phyloP scores from a whole-genome alignment of 2,329 filamentous ascomycete species.

The Fusarium subtropicale region DNA sequence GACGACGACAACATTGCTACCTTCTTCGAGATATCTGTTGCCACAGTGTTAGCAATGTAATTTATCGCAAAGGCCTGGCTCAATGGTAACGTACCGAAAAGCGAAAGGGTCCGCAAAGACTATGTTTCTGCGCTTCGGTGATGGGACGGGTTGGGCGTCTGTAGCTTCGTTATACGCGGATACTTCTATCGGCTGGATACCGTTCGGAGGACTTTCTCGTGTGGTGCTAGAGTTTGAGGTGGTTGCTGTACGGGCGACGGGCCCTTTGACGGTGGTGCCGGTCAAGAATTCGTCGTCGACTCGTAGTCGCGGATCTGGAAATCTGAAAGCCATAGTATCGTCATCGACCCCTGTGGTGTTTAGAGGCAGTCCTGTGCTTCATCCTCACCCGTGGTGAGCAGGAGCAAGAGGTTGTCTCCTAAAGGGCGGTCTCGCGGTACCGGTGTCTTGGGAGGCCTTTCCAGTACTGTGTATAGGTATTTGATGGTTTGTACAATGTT shows the following conservation, averaged over 20 bases:
- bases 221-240: conserved; percentile 27
- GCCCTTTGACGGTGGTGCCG: conserved; percentile 31
- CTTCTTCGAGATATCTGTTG: conserved; percentile 83
- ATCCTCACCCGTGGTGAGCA: conserved; percentile 40
- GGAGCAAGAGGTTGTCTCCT: conserved; percentile 32
- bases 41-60: conserved; percentile 17
- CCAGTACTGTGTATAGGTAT: conserved; percentile 23
- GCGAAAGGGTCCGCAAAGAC: conserved; percentile 71
- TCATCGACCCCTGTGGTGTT: conserved; percentile 44
- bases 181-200: conserved; percentile 33
- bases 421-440: conserved; percentile 12
- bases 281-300: conserved; percentile 46
- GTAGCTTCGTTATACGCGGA: conserved; percentile 32
- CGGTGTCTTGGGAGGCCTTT: conserved; percentile 29
- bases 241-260: conserved; percentile 38
- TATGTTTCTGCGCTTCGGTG: conserved; percentile 56
- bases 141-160: conserved; percentile 25
- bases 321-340: conserved; percentile 56
- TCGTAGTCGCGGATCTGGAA: conserved; percentile 48
- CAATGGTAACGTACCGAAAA: conserved; percentile 58
- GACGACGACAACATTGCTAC: conserved; percentile 78
- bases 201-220: conserved; percentile 42
- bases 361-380: conserved; percentile 40
- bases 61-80: neutral
- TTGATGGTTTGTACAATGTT: too few relatives aligned